Base-by-base conservation (phyloP, 805 yeast species). In the Lachancea kluyveri region DNA sequence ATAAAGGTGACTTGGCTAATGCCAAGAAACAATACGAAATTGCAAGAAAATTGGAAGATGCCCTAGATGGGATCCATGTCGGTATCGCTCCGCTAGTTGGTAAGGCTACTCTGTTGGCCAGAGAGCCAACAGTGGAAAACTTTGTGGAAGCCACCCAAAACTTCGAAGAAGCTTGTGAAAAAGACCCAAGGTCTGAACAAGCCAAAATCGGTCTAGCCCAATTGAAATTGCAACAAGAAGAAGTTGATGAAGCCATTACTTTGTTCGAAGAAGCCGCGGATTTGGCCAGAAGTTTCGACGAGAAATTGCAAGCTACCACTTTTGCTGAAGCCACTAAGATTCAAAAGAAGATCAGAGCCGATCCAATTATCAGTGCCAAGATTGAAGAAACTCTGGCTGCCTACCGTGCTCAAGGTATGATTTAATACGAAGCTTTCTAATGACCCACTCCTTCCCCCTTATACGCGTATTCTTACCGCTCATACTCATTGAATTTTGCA, bases 151-250 rank as follows among this genome's bases (percentile, higher is more conserved):
- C 94, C 28, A 74, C 74, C 37, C 67, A 66, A 33, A 62, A 83
- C 40, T 74, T 88, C 54, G 70, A 72, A 46, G 67, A 74, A 54
- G 97, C 97, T 14, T 70, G 79, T 51, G 74, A 77, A 45, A 64
- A 80, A 40, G 98, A 94, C 65, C 87, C 95, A 33, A 79, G 77
- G 58, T 77, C 85, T 31, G 97, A 92, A 57, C 74, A 85, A 43
- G 96, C 95, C 26, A 74, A 84, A 55, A 74, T 86, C 45, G 77
- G 92, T n/a, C 70, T 90, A 46, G 97, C 96, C 28, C 97, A 92
- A 68, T 67, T 86, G 52, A 81, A 77, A 60, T 67, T 92, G 59
- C 94, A 87, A 66, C 74, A 72, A 48, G 90, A 84, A 59, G 72
- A 80, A 54, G 74, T 83, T 30, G 81, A 79, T 40, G 88, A 81